A percentile compares a stretch with the other conserved stretches of the same genome.
Evolutionary conservation across 192 early-diverging fungal genomes (phyloP).

Genomic region (Rhizoclosmatium sp.): DNA sequence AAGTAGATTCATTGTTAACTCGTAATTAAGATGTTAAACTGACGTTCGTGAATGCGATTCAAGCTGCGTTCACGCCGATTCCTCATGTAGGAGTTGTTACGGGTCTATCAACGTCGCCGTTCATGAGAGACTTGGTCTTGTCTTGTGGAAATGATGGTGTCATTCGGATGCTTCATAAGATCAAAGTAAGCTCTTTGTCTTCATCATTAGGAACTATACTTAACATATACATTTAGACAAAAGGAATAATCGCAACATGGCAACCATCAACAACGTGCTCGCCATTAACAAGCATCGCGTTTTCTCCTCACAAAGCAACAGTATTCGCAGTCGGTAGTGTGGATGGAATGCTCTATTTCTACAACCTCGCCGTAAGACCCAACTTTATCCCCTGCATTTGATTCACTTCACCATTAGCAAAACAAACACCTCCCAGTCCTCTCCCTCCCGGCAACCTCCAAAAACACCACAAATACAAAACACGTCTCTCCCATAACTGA

Average conservation of each 20-base stretch:
- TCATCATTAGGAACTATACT: neutral
- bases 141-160: conserved; percentile 51
- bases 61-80: conserved; percentile 37
- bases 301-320: conserved; percentile 50
- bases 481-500: neutral
- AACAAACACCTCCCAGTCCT: conserved; percentile 25
- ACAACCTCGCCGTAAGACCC: conserved; percentile 52
- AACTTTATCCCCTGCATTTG: neutral
- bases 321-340: conserved; percentile 43
- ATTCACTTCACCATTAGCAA: neutral
- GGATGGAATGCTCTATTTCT: conserved; percentile 52
- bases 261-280: conserved; percentile 44
- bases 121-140: conserved; percentile 54
- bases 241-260: conserved; percentile 38
- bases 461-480: neutral
- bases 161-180: conserved; percentile 49
- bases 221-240: neutral
- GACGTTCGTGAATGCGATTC: conserved; percentile 37
- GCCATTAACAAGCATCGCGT: conserved; percentile 40
- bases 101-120: conserved; percentile 51
- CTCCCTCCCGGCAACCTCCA: conserved; percentile 9
- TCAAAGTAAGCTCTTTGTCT: conserved; percentile 36
- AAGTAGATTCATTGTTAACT: neutral
- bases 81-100: conserved; percentile 52
- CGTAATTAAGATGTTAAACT: neutral